These are phyloP conservation scores for Fusarium armeniacum DNA, from an alignment of 2,329 filamentous ascomycete species.

Conservation along the genomic window DNA sequence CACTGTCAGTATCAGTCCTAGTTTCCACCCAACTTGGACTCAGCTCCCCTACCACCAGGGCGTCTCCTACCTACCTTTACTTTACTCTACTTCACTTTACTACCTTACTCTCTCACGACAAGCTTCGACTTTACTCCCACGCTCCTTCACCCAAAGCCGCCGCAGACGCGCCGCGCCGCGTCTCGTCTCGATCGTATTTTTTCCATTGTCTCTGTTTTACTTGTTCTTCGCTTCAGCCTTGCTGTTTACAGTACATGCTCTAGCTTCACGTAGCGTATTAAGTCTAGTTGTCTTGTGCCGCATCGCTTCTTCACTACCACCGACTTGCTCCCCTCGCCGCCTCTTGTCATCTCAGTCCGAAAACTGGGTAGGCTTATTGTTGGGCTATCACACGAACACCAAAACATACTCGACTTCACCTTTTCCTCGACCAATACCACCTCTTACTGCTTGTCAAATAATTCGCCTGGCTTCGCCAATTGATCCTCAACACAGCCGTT, in stretches of 20 bases:
- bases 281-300: conserved; percentile 47
- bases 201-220: conserved; percentile 38
- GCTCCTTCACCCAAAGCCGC: conserved; percentile 48
- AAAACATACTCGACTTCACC: conserved; percentile 37
- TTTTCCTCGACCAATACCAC: conserved; percentile 31
- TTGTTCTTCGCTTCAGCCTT: conserved; percentile 40
- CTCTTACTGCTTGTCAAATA: conserved; percentile 39
- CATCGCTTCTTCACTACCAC: conserved; percentile 50
- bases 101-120: conserved; percentile 45
- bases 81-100: conserved; percentile 38
- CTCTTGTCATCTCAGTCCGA: conserved; percentile 42
- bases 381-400: conserved; percentile 51
- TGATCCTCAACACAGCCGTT: conserved; percentile 44
- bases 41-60: conserved; percentile 48
- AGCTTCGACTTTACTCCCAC: conserved; percentile 51
- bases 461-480: conserved; percentile 46
- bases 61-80: conserved; percentile 43
- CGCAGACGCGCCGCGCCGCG: conserved; percentile 49
- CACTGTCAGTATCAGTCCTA: conserved; percentile 25
- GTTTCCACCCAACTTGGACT: conserved; percentile 34
- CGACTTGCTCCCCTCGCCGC: conserved; percentile 46
- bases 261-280: conserved; percentile 43
- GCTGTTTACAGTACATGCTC: conserved; percentile 44
- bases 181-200: conserved; percentile 39
- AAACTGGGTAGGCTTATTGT: conserved; percentile 42